Base-by-base conservation (phyloP, 805 yeast species). In the Metschnikowia noctiluminum region DNA sequence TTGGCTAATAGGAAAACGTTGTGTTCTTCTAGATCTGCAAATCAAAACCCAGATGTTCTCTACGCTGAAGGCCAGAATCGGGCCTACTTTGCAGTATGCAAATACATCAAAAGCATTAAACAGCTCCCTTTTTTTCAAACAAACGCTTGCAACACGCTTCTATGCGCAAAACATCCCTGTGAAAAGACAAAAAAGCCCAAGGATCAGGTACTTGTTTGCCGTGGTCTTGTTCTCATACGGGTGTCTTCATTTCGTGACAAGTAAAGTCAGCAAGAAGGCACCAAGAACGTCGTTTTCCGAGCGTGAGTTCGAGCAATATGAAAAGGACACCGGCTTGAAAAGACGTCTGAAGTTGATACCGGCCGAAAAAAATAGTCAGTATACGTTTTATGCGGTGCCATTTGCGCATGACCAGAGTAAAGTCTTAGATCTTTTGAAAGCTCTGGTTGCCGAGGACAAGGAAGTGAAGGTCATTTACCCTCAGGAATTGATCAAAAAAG, bases 401-500 rank as follows among this genome's bases (percentile, higher is more conserved):
- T 64, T 54, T 44, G 63, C 66, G 40, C 61, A 55, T 13, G 48
- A 45, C 28, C 31, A 14, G 27, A 57, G 71, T 15, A 65, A 70
- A 11, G 47, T 40, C 13, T 39, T 50, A 14, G 54, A 61, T 27
- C 46, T 38, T 10, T 53, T 58, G 9, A 46, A 45, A 6, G 55
- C 55, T 32, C 21, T 28, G 7, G 52, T 61, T 28, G 52, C 62
- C 16, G 45, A 40, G 15, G 48, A 45, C 11, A 59, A 48, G 15
- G 60, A 63, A 21, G 62, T 71, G 14, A 72, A 72, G 36, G 62
- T 77, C 27, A 66, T 85, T 14, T 82, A 84, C 51, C 81, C 89
- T 7, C 62, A 61, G 31, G 66, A 68, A 4, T 69, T 84, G 43
- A 66, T 84, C 6, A 72, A 71, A 34, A 54, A 61, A 10, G 84